These are phyloP conservation scores for Sungouiella thailandica DNA, from an alignment of 805 yeast species.

Conservation along the genomic window DNA sequence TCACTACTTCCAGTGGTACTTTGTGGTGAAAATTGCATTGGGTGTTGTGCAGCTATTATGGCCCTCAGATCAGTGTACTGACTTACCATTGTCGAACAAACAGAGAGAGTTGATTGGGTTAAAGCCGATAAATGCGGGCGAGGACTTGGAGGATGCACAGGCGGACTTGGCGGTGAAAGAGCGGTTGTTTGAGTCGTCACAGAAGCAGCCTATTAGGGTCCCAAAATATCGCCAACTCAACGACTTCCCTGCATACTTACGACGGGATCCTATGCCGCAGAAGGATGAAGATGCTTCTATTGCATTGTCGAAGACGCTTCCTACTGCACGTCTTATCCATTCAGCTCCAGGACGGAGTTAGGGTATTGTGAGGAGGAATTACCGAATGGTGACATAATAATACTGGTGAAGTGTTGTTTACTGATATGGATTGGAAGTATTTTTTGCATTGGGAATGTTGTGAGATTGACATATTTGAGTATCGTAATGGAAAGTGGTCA, in stretches of 20 bases:
- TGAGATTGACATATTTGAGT: too few species aligned
- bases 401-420: too few species aligned
- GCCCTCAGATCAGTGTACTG: constrained; percentile 47
- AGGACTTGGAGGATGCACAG: constrained; percentile 10
- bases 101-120: constrained; percentile 47
- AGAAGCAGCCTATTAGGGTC: constrained; percentile 9
- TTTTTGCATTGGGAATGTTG: too few species aligned
- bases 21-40: constrained; percentile 22
- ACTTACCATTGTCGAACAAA: constrained; percentile 42
- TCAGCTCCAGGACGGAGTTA: constrained; percentile 3
- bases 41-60: constrained; percentile 27
- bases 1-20: constrained; percentile 10
- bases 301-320: constrained; percentile 6
- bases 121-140: constrained; percentile 3
- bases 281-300: constrained; percentile 6
- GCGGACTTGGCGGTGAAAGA: constrained; percentile 18
- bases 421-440: too few species aligned
- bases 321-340: constrained; percentile 3
- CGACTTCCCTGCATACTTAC: constrained; percentile 6
- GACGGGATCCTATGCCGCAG: not conserved
- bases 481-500: too few species aligned
- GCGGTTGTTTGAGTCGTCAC: constrained; percentile 15
- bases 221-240: constrained; percentile 18
- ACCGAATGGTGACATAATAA: too few species aligned
- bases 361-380: too few species aligned